A percentile compares a stretch with the other conserved stretches of the same genome.
Conservation (phyloP, 2,329 filamentous ascomycete species). For the Cercospora sojina region DNA sequence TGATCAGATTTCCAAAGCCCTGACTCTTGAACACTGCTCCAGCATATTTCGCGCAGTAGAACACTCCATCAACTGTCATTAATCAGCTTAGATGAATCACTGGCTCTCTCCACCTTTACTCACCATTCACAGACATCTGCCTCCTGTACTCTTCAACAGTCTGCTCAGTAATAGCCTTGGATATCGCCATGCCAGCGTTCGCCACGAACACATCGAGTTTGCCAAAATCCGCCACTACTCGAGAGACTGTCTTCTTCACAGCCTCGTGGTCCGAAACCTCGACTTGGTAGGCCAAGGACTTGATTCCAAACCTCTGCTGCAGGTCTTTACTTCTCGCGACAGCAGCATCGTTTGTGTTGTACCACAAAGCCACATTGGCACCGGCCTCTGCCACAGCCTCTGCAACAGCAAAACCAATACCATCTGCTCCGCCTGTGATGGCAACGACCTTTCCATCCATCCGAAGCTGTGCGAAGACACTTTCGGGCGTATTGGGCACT, state of each 20-base stretch:
- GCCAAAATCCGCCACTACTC: slow-evolving; percentile 65
- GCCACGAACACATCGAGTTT: slow-evolving; percentile 87
- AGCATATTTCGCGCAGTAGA: slow-evolving; percentile 46
- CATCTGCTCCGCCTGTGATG: slow-evolving; percentile 83
- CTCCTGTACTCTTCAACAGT: slow-evolving; percentile 53
- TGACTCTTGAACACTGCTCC: slow-evolving; percentile 45
- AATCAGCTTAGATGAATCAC: not conserved
- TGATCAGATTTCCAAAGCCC: slow-evolving; percentile 52
- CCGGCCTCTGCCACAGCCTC: slow-evolving; percentile 85
- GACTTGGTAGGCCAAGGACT: slow-evolving; percentile 60
- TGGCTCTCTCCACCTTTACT: slow-evolving; percentile 14
- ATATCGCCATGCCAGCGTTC: slow-evolving; percentile 86
- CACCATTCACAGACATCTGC: slow-evolving; percentile 57
- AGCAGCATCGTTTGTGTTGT: slow-evolving; percentile 71
- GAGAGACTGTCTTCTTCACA: slow-evolving; percentile 69
- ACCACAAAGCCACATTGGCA: slow-evolving; percentile 82
- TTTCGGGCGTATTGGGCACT: slow-evolving; percentile 31
- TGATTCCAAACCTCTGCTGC: slow-evolving; percentile 27
- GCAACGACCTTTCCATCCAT: slow-evolving; percentile 77
- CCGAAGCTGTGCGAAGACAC: slow-evolving; percentile 58
- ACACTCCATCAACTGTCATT: slow-evolving; percentile 39
- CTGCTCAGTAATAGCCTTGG: slow-evolving; percentile 56
- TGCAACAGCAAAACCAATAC: slow-evolving; percentile 83
- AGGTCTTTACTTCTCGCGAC: slow-evolving; percentile 22
- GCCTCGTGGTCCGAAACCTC: slow-evolving; percentile 68